Conservation (phyloP, 768 basidiomycete species). For the Cystofilobasidium ferigula region DNA sequence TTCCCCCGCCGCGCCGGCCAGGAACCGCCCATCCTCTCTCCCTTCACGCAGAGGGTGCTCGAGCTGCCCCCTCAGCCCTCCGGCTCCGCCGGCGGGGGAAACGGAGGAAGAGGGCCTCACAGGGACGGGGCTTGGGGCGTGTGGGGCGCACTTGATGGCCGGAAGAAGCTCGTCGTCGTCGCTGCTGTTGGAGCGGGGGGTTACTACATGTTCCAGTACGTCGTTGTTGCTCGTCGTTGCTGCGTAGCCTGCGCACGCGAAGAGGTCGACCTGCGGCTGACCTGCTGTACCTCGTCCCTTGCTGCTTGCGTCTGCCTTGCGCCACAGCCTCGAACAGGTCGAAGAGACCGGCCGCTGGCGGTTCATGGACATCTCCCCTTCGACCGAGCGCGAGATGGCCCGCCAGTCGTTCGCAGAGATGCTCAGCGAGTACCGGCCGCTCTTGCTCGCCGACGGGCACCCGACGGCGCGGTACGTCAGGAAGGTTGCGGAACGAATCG, state of each 20-base stretch:
- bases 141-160: not conserved
- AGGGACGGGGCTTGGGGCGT: not conserved
- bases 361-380: constrained; percentile 66
- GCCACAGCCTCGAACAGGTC: constrained; percentile 64
- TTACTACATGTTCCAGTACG: constrained; percentile 19
- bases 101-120: not conserved
- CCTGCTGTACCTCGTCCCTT: not conserved
- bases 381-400: constrained; percentile 50
- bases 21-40: constrained; percentile 6
- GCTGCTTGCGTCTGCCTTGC: not conserved
- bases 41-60: constrained; percentile 9
- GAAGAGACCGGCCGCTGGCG: constrained; percentile 77
- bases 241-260: constrained; percentile 6
- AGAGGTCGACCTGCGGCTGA: not conserved
- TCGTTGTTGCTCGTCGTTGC: not conserved
- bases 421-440: constrained; percentile 45
- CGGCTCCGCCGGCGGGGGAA: not conserved
- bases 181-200: constrained; percentile 5
- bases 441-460: constrained; percentile 57
- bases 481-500: constrained; percentile 55
- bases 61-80: constrained; percentile 1
- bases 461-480: constrained; percentile 57
- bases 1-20: constrained; percentile 9
- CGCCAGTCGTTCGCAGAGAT: constrained; percentile 40
- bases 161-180: constrained; percentile 6